Evolutionary conservation across 441 rosid species (phyloP).

Genomic region (Lepidium campestre): DNA sequence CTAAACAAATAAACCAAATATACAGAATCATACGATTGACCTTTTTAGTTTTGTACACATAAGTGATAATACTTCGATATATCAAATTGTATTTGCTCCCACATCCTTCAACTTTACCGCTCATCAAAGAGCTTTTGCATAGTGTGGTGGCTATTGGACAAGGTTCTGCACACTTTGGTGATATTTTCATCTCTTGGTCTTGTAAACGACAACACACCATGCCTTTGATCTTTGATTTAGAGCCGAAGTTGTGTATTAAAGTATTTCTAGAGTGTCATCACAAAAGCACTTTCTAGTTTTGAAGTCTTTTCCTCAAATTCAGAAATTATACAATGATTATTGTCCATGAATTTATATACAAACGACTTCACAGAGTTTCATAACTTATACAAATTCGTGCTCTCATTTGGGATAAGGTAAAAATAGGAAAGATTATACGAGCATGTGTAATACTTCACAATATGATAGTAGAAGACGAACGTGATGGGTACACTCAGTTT

Average conservation of each 20-base stretch:
- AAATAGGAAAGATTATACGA: neutral
- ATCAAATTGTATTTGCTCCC: too few relatives aligned
- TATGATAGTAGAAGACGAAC: neutral
- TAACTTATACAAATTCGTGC: too few relatives aligned
- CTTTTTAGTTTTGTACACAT: neutral
- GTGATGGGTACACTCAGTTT: neutral
- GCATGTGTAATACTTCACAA: neutral
- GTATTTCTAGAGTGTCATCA: neutral
- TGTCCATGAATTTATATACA: neutral
- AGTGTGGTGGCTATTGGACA: too few relatives aligned
- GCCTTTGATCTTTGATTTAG: neutral
- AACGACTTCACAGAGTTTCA: neutral
- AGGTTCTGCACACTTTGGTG: too few relatives aligned
- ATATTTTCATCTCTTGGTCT: neutral
- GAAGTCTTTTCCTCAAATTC: neutral
- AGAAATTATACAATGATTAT: too few relatives aligned
- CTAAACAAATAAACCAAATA: slow-evolving; percentile 1
- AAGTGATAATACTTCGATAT: too few relatives aligned
- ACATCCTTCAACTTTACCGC: too few relatives aligned
- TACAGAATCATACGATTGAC: neutral
- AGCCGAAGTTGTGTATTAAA: neutral
- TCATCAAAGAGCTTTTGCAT: too few relatives aligned
- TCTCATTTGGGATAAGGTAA: neutral
- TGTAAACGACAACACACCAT: neutral
- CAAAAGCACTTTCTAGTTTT: neutral